These are phyloP conservation scores for Hypericum perforatum DNA, from an alignment of 345 rosid genomes.

Conservation along the genomic window DNA sequence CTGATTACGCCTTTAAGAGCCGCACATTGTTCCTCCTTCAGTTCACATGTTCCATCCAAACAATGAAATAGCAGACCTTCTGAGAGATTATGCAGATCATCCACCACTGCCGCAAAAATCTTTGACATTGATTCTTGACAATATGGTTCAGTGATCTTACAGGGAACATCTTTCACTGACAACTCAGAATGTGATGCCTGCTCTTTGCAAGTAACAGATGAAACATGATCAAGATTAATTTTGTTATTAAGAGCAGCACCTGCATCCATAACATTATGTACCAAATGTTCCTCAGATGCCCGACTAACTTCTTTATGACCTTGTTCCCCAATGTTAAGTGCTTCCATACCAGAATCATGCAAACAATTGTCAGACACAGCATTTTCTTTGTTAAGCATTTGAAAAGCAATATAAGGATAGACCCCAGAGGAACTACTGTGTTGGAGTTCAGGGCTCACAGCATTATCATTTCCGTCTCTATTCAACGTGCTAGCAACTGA, in stretches of 20 bases:
- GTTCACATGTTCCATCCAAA: slow-evolving; percentile 35
- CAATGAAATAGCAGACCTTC: slow-evolving; percentile 57
- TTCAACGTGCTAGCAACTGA: slow-evolving; percentile 6
- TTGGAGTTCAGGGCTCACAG: slow-evolving; percentile 14
- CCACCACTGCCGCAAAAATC: slow-evolving; percentile 30
- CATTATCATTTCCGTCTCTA: slow-evolving; percentile 17
- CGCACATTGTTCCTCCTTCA: slow-evolving; percentile 45
- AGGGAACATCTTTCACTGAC: slow-evolving; percentile 25
- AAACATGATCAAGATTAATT: slow-evolving; percentile 21
- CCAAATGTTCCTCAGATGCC: slow-evolving; percentile 17
- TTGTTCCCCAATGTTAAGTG: slow-evolving; percentile 18
- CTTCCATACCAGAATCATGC: slow-evolving; percentile 18
- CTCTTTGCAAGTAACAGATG: slow-evolving; percentile 27
- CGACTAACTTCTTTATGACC: slow-evolving; percentile 14
- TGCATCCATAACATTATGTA: slow-evolving; percentile 9
- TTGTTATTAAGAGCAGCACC: slow-evolving; percentile 20
- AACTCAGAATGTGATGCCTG: slow-evolving; percentile 26
- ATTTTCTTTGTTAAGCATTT: slow-evolving; percentile 16
- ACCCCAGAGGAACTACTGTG: slow-evolving; percentile 13
- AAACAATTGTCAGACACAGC: slow-evolving; percentile 15
- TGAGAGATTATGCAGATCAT: slow-evolving; percentile 56
- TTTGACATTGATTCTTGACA: slow-evolving; percentile 20
- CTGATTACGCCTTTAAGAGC: slow-evolving; percentile 45
- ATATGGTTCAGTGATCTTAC: slow-evolving; percentile 14
- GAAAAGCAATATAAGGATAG: slow-evolving; percentile 13